phyloP scores from a whole-genome alignment of 768 basidiomycete genomes.

The Pleurotus eryngii region DNA sequence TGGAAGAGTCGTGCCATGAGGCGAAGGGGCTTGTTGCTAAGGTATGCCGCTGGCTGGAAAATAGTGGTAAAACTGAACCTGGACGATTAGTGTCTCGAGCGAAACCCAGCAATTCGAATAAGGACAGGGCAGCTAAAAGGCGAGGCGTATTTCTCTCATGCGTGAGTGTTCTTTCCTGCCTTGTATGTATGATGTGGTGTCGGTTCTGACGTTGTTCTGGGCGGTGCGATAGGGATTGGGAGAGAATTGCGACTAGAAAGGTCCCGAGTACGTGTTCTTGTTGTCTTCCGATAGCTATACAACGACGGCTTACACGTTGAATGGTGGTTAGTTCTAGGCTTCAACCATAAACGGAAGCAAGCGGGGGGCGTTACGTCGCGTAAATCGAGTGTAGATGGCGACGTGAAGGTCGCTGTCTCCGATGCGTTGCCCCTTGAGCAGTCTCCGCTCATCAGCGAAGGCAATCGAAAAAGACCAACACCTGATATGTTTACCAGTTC shows the following conservation, averaged over 20 bases:
- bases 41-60: conserved; percentile 25
- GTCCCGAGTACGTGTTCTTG: background rate
- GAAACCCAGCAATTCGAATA: conserved; percentile 48
- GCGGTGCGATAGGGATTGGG: background rate
- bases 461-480: too few species aligned
- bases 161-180: conserved; percentile 32
- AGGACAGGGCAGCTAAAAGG: conserved; percentile 36
- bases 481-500: too few species aligned
- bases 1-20: conserved; percentile 24
- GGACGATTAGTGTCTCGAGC: conserved; percentile 60
- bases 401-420: too few species aligned
- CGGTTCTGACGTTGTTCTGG: too few species aligned
- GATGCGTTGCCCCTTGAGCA: too few species aligned
- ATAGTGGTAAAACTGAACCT: too few species aligned
- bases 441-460: too few species aligned
- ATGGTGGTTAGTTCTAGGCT: background rate
- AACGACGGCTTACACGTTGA: background rate
- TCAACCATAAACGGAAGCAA: background rate
- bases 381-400: too few species aligned
- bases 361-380: too few species aligned
- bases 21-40: conserved; percentile 42
- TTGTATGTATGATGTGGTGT: background rate
- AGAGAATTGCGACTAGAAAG: background rate
- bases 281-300: background rate
- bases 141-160: conserved; percentile 46